Evolutionary conservation across 139 green algal genomes (phyloP).

Genomic region (Zygnema circumcarinatum): DNA sequence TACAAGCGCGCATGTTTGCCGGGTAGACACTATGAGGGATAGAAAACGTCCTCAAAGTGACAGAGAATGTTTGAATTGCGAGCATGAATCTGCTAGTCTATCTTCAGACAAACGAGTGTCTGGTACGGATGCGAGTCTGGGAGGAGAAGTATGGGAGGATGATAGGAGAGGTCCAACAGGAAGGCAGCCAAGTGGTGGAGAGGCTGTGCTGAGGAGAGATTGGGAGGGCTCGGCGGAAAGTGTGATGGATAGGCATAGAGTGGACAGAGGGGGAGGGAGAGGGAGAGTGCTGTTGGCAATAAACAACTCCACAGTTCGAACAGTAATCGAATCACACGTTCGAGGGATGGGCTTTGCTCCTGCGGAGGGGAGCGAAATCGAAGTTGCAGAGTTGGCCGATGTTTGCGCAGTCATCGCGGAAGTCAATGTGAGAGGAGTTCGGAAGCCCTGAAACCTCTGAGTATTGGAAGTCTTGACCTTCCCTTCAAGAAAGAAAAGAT

Average conservation of each 20-base stretch:
- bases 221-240: background rate
- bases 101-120: too few relatives aligned
- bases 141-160: background rate
- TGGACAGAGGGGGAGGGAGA: constrained; percentile 1
- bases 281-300: background rate
- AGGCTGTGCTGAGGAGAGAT: background rate
- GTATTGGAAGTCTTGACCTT: too few relatives aligned
- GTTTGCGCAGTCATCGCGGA: background rate
- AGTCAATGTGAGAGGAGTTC: background rate
- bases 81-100: too few relatives aligned
- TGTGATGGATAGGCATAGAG: background rate
- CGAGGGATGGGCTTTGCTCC: background rate
- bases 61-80: too few relatives aligned
- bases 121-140: too few relatives aligned
- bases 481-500: too few relatives aligned
- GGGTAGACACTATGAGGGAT: too few relatives aligned
- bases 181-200: background rate
- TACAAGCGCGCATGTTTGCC: too few relatives aligned
- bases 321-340: background rate
- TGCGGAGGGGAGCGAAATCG: background rate
- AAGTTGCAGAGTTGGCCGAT: background rate
- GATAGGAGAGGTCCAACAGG: background rate
- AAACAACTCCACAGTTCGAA: background rate
- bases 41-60: too few relatives aligned
- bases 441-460: too few relatives aligned